Evolutionary conservation across 2,329 filamentous ascomycete species (phyloP), one percentile per base, ranked within the genome.

Genomic region (Davidsoniella eucalypti): DNA sequence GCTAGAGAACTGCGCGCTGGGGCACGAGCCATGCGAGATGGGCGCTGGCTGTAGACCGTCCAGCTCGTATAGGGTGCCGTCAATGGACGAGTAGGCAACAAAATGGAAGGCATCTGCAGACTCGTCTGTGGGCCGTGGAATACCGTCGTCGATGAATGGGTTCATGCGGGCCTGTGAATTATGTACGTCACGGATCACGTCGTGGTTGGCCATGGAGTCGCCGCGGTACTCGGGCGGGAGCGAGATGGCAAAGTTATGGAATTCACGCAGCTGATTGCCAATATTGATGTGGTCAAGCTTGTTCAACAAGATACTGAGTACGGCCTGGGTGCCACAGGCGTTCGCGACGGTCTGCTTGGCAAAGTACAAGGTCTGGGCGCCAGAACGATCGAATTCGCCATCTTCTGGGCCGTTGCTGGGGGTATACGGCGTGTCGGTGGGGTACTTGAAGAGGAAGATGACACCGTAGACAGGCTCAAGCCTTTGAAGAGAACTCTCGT

Each of bases 381-480:
- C 86, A 14, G 71, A 72, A 57, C 78, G 70, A 67, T 95, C 87
- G 64, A 86, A 94, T 33, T 69, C 71, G 54, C 92, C 92, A 63
- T 96, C 88, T 56, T 79, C 75, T 0, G 88, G 87, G 42, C 74
- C 74, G 51, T 77, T 72, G 40, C 73, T 67, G 54, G 65, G 65
- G 37, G 69, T 77, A 68, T 71, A 82, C 58, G 70, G 75, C 54
- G 65, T 75, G 61, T 84, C 80, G 54, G 79, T 87, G 47, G 78
- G 85, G 67, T 85, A 98, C 69, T 95, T 96, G 80, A 98, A 98
- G 64, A 98, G 85, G 67, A 98, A 98, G 61, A 98, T 95, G 57
- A 98, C 87, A 60, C 92, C 92, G 68, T 94, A 93, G 49, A 94
- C 73, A 16, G 85, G 84, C 58, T 82, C 80, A 33, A 87, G 75